Evolutionary conservation across 2,329 filamentous ascomycete species (phyloP).

Genomic region (Elsinoe ampelina): DNA sequence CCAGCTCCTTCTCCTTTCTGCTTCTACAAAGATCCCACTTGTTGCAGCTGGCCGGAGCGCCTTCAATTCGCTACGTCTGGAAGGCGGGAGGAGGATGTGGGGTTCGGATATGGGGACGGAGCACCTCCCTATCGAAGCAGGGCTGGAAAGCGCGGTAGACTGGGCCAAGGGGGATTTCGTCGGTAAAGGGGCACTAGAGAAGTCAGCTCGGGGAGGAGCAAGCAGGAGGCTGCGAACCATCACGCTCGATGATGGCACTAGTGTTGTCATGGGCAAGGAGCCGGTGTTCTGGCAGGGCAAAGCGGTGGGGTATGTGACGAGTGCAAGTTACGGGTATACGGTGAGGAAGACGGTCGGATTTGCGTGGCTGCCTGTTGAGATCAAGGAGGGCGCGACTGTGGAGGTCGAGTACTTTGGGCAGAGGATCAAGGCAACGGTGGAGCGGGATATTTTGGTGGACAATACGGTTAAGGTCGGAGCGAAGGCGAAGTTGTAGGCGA

Average conservation of each 20-base stretch:
- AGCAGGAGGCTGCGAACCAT: conserved; percentile 39
- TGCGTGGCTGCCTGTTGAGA: conserved; percentile 44
- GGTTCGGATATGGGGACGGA: conserved; percentile 53
- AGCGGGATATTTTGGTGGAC: conserved; percentile 37
- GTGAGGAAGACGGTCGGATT: conserved; percentile 51
- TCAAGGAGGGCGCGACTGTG: conserved; percentile 42
- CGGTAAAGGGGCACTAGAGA: conserved; percentile 42
- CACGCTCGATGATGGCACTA: conserved; percentile 47
- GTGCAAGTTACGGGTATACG: conserved; percentile 51
- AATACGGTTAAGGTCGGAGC: neutral
- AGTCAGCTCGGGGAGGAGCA: conserved; percentile 30
- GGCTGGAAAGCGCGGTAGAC: conserved; percentile 44
- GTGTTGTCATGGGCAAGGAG: conserved; percentile 53
- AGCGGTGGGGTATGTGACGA: conserved; percentile 50
- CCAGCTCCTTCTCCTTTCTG: conserved; percentile 39
- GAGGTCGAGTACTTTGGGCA: conserved; percentile 55
- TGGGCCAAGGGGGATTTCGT: conserved; percentile 41
- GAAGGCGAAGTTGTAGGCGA: neutral
- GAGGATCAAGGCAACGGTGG: conserved; percentile 46
- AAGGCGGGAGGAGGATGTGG: conserved; percentile 50
- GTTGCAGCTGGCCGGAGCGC: conserved; percentile 50
- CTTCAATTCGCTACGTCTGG: conserved; percentile 50
- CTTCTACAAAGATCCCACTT: conserved; percentile 46
- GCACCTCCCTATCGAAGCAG: conserved; percentile 52
- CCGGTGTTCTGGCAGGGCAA: conserved; percentile 45